Conservation (phyloP, 352 stramenopile genomes). For the Phytophthora cryptogea region DNA sequence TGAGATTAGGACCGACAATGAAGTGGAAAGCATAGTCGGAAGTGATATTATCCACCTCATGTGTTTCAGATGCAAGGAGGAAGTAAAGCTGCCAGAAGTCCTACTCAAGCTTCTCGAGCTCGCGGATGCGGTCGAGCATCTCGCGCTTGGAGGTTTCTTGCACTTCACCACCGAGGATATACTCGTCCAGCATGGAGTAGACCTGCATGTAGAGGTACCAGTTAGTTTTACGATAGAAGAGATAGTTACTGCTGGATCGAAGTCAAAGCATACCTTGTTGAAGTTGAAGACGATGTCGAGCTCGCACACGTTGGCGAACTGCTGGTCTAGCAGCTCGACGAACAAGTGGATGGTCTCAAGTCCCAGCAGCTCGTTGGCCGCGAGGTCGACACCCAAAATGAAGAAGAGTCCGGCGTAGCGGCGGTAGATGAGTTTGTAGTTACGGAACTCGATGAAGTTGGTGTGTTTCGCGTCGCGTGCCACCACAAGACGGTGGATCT, state of each 20-base stretch:
- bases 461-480: constrained; percentile 91
- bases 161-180: constrained; percentile 94
- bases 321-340: constrained; percentile 97
- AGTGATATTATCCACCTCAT: constrained; percentile 18
- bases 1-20: constrained; percentile 17
- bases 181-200: constrained; percentile 95
- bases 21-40: constrained; percentile 6
- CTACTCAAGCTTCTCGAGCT: constrained; percentile 93
- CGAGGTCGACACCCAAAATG: constrained; percentile 95
- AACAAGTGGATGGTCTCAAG: constrained; percentile 99
- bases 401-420: constrained; percentile 99
- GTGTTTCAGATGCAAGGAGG: background rate
- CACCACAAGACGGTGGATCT: constrained; percentile 92
- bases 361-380: constrained; percentile 97
- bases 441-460: constrained; percentile 98
- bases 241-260: background rate
- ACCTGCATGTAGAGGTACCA: constrained; percentile 45
- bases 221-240: constrained; percentile 2
- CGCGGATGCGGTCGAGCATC: constrained; percentile 92
- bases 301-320: constrained; percentile 99
- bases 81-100: background rate
- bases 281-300: constrained; percentile 97
- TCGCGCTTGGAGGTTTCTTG: constrained; percentile 92
- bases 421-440: constrained; percentile 99
- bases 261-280: constrained; percentile 74